Evolutionary conservation across 148 eudicot genomes (phyloP).

Genomic region (Rhododendron kiyosumense): DNA sequence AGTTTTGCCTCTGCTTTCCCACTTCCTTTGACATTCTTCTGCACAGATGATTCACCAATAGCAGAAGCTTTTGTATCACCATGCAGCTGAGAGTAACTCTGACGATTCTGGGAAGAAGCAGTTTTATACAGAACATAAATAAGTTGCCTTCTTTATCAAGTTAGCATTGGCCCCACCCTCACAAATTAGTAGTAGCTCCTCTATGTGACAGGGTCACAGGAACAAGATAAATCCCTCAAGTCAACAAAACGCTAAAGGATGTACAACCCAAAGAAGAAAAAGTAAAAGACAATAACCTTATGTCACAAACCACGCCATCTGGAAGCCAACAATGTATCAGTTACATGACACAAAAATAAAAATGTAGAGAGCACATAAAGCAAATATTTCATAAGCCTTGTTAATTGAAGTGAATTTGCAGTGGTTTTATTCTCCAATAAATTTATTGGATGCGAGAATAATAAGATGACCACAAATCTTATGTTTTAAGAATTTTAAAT

Average conservation of each 20-base stretch:
- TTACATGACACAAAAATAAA: neutral
- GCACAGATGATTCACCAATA: conserved; percentile 6
- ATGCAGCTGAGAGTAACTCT: conserved; percentile 36
- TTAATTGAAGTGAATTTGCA: neutral
- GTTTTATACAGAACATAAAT: neutral
- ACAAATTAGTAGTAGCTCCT: neutral
- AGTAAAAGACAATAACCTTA: neutral
- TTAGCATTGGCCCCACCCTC: neutral
- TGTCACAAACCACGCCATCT: neutral
- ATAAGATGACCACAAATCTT: no score
- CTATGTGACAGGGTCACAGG: neutral
- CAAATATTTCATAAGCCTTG: neutral
- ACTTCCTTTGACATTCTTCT: conserved; percentile 15
- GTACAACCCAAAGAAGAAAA: neutral
- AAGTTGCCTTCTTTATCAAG: neutral
- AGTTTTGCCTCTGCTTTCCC: conserved; percentile 11
- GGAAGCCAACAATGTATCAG: neutral
- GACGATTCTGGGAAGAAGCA: conserved; percentile 28
- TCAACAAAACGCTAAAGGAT: neutral
- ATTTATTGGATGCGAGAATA: no score
- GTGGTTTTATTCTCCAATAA: no score
- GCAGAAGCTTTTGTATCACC: conserved; percentile 27
- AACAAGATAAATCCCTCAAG: neutral
- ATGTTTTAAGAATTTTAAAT: no score
- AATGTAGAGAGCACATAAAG: neutral